These are phyloP conservation scores for Phyllostachys edulis DNA, from an alignment of 176 grass and related monocot genomes.

Conservation along the genomic window DNA sequence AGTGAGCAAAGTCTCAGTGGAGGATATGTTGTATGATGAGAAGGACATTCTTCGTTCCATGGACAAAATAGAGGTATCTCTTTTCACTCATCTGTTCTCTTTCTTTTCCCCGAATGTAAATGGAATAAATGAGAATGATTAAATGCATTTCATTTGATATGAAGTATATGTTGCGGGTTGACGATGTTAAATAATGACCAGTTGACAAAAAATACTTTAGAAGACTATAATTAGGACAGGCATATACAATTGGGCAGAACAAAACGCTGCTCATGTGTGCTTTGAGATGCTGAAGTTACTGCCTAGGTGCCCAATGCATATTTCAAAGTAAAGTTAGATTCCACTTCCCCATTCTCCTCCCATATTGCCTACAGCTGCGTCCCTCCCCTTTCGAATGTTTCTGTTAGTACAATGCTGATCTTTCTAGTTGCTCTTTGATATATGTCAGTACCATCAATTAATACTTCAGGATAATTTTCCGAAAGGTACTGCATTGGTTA, in stretches of 20 bases:
- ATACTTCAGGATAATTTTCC: too few relatives aligned
- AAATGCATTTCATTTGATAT: background rate
- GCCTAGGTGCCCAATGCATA: too few relatives aligned
- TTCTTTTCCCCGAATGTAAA: background rate
- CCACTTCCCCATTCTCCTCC: too few relatives aligned
- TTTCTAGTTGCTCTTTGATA: too few relatives aligned
- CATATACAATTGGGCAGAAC: too few relatives aligned
- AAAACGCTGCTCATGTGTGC: background rate
- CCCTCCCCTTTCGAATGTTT: too few relatives aligned
- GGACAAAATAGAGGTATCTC: slow-evolving; percentile 83
- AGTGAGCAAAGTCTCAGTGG: slow-evolving; percentile 94
- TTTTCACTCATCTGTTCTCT: background rate
- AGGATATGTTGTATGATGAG: slow-evolving; percentile 92
- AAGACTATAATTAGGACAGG: background rate
- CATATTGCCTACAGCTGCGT: too few relatives aligned
- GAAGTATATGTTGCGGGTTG: background rate
- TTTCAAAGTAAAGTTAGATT: too few relatives aligned
- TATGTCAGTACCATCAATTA: too few relatives aligned
- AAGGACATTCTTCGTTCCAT: slow-evolving; percentile 80
- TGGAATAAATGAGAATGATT: background rate
- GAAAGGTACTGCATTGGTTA: too few relatives aligned
- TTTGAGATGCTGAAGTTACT: background rate
- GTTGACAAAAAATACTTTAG: background rate
- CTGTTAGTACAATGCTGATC: too few relatives aligned
- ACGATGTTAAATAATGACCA: background rate